A percentile compares a stretch with the other conserved stretches of the same genome.
phyloP scores from a whole-genome alignment of 768 basidiomycete genomes.

The Hericium erinaceus region DNA sequence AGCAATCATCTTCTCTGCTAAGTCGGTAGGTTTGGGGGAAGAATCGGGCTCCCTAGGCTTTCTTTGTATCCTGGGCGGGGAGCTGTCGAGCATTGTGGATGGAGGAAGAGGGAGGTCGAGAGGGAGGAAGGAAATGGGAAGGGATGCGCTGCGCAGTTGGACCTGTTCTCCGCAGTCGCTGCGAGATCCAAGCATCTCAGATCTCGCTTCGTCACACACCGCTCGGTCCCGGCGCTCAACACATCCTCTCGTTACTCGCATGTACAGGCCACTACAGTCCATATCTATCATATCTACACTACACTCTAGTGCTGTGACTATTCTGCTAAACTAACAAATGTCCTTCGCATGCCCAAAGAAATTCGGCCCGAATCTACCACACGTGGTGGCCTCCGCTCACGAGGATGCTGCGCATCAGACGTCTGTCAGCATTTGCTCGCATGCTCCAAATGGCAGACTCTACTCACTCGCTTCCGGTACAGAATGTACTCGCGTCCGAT shows the following conservation, averaged over 20 bases:
- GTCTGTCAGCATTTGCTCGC: slow-evolving; percentile 2
- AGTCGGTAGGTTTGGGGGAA: slow-evolving; percentile 32
- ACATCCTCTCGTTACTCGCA: too few relatives aligned
- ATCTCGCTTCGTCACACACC: not conserved
- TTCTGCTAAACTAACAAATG: not conserved
- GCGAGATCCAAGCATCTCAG: slow-evolving; percentile 8
- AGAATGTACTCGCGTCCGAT: slow-evolving; percentile 68
- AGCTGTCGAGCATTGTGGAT: slow-evolving; percentile 16
- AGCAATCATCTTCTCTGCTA: slow-evolving; percentile 59
- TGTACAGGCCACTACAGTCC: not conserved
- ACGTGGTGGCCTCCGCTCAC: slow-evolving; percentile 57
- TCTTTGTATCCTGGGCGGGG: slow-evolving; percentile 15
- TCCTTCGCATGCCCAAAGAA: too few relatives aligned
- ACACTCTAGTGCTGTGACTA: not conserved
- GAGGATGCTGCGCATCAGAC: slow-evolving; percentile 33
- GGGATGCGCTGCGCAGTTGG: slow-evolving; percentile 4
- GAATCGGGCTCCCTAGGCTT: slow-evolving; percentile 27
- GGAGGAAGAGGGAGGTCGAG: not conserved
- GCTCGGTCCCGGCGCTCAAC: not conserved
- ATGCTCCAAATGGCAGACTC: not conserved
- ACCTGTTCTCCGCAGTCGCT: slow-evolving; percentile 11
- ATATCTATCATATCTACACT: not conserved
- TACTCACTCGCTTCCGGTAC: slow-evolving; percentile 76
- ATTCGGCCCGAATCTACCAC: slow-evolving; percentile 31
- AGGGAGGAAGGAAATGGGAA: not conserved